These are phyloP conservation scores for Atractiella rhizophila DNA, from an alignment of 768 basidiomycete species.

Conservation along the genomic window DNA sequence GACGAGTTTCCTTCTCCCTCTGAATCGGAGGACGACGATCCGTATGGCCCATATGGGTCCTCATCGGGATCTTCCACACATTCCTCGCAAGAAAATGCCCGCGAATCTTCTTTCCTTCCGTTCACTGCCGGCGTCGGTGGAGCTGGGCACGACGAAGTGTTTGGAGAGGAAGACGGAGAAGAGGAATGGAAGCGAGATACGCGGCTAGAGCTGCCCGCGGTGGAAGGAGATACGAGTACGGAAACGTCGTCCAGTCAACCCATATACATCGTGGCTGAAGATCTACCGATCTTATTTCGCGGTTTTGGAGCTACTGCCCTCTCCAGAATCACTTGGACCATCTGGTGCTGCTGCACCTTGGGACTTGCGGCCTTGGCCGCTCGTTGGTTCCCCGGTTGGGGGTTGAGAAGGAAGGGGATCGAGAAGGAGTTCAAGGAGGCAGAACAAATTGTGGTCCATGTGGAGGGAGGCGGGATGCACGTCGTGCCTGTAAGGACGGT, in stretches of 20 bases:
- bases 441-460: constrained; percentile 59
- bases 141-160: no score
- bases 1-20: background rate
- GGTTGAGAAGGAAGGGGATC: constrained; percentile 63
- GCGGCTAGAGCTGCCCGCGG: constrained; percentile 1
- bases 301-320: constrained; percentile 48
- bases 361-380: constrained; percentile 58
- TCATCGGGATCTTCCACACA: constrained; percentile 5
- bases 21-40: constrained; percentile 13
- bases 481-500: constrained; percentile 40
- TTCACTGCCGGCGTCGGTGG: no score
- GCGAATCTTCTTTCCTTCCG: constrained; percentile 2
- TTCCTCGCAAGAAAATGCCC: constrained; percentile 1
- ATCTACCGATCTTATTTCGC: constrained; percentile 58
- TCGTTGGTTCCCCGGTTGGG: constrained; percentile 75
- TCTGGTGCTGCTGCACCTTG: constrained; percentile 38
- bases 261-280: constrained; percentile 67
- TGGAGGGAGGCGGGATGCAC: constrained; percentile 56
- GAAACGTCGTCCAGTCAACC: constrained; percentile 37
- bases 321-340: constrained; percentile 44
- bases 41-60: constrained; percentile 16
- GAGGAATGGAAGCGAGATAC: background rate
- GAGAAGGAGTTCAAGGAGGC: constrained; percentile 58
- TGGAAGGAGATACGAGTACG: background rate
- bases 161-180: constrained; percentile 8